Evolutionary conservation across 192 early-diverging fungal species (phyloP).

Genomic region (Podila minutissima): DNA sequence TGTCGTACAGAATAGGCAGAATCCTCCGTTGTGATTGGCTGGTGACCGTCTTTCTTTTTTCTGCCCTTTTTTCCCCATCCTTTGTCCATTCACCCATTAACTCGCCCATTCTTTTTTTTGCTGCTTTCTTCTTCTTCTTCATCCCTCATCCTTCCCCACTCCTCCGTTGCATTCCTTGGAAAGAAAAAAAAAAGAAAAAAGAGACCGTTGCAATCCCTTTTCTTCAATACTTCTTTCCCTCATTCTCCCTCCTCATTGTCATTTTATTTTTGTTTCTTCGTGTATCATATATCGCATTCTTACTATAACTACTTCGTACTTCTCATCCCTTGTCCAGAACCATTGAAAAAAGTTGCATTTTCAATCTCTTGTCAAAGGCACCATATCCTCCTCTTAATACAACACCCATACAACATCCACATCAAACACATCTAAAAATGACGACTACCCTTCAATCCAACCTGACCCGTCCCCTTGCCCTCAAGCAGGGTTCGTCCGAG

Average conservation of each 20-base stretch:
- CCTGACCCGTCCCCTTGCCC: constrained; percentile 71
- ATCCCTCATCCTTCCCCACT: background rate
- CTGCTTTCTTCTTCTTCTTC: constrained; percentile 6
- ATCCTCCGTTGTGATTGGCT: too few relatives aligned
- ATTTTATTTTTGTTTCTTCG: background rate
- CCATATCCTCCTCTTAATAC: constrained; percentile 7
- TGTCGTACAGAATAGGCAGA: too few relatives aligned
- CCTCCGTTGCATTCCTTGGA: background rate
- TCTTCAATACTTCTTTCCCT: constrained; percentile 12
- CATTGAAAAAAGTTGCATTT: constrained; percentile 2
- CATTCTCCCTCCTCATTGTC: constrained; percentile 1
- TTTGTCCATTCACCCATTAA: background rate
- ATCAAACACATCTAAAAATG: constrained; percentile 10
- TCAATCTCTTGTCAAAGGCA: background rate
- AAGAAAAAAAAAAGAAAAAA: background rate
- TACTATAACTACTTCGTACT: background rate
- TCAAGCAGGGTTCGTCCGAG: constrained; percentile 84
- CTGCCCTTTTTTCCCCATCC: constrained; percentile 11
- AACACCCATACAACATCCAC: constrained; percentile 9
- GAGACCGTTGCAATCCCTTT: constrained; percentile 7
- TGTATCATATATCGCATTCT: background rate
- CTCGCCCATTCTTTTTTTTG: background rate
- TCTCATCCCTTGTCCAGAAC: constrained; percentile 6
- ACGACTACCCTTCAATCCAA: constrained; percentile 38
- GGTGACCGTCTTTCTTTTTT: constrained; percentile 1